Conservation (phyloP, 2,329 filamentous ascomycete species). For the Nemania sp. region DNA sequence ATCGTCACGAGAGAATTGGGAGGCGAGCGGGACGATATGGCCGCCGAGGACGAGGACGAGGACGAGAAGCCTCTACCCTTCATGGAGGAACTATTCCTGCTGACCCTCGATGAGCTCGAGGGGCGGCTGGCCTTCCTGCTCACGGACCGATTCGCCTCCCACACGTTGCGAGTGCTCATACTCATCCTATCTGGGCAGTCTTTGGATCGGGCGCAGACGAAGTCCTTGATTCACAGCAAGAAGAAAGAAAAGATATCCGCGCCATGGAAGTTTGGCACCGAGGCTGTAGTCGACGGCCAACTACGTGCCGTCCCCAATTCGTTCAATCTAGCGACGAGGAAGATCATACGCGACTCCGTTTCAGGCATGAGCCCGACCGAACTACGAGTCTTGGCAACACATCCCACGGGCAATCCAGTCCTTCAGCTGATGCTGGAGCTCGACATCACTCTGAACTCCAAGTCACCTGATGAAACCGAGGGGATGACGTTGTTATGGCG, state of each 20-base stretch:
- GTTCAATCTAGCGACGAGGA: conserved; percentile 76
- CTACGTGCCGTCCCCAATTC: conserved; percentile 72
- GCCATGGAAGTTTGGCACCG: conserved; percentile 54
- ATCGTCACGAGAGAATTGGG: conserved; percentile 75
- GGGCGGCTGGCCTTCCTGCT: conserved; percentile 80
- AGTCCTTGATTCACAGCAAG: conserved; percentile 83
- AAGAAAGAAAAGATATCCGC: conserved; percentile 84
- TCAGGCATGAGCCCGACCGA: conserved; percentile 77
- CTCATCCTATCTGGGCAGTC: conserved; percentile 84
- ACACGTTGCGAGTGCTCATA: conserved; percentile 83
- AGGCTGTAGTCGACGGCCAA: conserved; percentile 52
- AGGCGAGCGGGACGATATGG: conserved; percentile 51
- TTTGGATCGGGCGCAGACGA: conserved; percentile 69
- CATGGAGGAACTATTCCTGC: conserved; percentile 85
- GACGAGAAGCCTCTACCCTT: conserved; percentile 58
- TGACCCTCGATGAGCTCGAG: conserved; percentile 85
- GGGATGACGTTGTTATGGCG: conserved; percentile 67
- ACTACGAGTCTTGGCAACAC: conserved; percentile 81
- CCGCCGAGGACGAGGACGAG: conserved; percentile 48
- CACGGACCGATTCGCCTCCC: conserved; percentile 87
- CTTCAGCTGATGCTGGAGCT: conserved; percentile 89
- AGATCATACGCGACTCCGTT: conserved; percentile 79
- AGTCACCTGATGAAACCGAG: conserved; percentile 50
- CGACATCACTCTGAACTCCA: conserved; percentile 76
- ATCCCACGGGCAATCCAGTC: conserved; percentile 89